phyloP scores from a whole-genome alignment of 2,329 filamentous ascomycete genomes.

The Diaporthe sp. region DNA sequence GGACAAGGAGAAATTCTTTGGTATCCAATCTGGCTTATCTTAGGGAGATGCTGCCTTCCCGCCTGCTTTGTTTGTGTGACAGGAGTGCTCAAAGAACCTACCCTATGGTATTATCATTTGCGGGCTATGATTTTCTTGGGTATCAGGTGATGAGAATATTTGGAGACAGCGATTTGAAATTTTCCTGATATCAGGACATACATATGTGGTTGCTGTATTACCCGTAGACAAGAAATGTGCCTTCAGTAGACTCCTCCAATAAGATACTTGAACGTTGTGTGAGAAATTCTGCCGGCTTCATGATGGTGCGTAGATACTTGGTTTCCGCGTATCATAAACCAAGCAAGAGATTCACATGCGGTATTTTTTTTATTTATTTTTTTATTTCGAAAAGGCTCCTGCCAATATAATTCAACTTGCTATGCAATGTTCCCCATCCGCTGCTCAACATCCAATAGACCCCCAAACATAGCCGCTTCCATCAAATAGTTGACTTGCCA shows the following conservation, averaged over 20 bases:
- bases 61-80: neutral
- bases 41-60: neutral
- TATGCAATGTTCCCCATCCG: neutral
- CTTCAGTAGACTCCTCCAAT: neutral
- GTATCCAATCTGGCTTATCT: neutral
- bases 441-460: neutral
- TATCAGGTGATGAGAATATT: neutral
- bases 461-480: constrained; percentile 25
- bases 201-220: neutral
- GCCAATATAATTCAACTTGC: neutral
- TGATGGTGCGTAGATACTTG: neutral
- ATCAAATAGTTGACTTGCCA: constrained; percentile 27
- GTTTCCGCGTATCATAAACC: neutral
- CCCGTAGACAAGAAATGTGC: too few species aligned
- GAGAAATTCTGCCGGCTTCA: too few species aligned
- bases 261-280: neutral
- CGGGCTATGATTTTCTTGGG: neutral
- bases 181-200: neutral
- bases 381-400: neutral
- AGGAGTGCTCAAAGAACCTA: neutral
- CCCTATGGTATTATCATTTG: neutral
- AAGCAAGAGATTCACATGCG: neutral
- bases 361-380: too few species aligned
- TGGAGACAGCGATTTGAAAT: too few species aligned
- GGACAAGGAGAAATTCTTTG: neutral